phyloP scores from a whole-genome alignment of 1,284 basidiomycete species.

The Cerioporus squamosus region DNA sequence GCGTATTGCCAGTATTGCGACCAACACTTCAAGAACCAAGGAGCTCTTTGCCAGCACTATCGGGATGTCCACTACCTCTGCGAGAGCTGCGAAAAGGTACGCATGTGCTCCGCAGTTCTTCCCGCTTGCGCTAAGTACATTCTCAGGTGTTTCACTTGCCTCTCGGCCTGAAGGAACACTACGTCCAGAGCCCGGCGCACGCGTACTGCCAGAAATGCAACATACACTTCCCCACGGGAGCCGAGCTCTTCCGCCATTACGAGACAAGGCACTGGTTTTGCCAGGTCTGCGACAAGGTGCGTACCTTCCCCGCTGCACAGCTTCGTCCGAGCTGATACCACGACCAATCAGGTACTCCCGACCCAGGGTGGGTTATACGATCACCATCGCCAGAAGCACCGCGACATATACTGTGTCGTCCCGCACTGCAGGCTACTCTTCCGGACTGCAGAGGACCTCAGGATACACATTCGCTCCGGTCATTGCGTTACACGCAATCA shows the following conservation, averaged over 20 bases:
- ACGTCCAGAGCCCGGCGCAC: conserved; percentile 41
- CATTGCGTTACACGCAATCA: too few species aligned
- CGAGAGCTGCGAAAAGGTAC: not conserved
- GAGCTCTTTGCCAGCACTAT: not conserved
- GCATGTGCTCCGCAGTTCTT: not conserved
- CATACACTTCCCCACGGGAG: conserved; percentile 27
- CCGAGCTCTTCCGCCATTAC: conserved; percentile 20
- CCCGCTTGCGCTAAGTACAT: not conserved
- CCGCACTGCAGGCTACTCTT: conserved; percentile 51
- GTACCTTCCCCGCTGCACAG: not conserved
- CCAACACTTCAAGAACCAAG: conserved; percentile 20
- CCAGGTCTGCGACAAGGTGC: conserved; percentile 38
- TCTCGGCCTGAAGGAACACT: conserved; percentile 37
- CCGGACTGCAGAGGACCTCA: conserved; percentile 25
- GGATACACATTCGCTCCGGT: conserved; percentile 23
- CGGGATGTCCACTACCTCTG: not conserved
- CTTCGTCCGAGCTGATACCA: not conserved
- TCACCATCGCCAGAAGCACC: conserved; percentile 53
- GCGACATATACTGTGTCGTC: conserved; percentile 45
- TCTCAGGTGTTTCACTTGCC: not conserved
- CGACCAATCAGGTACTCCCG: conserved; percentile 35
- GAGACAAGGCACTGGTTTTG: conserved; percentile 46
- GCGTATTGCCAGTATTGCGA: conserved; percentile 49
- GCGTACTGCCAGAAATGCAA: conserved; percentile 51
- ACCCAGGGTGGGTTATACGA: conserved; percentile 43